Conservation (phyloP, 345 rosid genomes). For the Aquilaria sinensis region DNA sequence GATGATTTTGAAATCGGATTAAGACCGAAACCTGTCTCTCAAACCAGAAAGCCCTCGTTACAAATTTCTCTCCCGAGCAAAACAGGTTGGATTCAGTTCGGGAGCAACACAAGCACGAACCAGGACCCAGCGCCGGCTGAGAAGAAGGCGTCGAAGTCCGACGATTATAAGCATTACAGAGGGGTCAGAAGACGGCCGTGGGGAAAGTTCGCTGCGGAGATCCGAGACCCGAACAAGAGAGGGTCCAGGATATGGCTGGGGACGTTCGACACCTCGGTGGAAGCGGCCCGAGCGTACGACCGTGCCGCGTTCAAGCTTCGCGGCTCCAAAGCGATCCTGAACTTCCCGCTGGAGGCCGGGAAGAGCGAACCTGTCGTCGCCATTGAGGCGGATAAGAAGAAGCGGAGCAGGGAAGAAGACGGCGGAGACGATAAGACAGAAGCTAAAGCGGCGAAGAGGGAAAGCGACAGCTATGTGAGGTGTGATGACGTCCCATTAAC, state of each 20-base stretch:
- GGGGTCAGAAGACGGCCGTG: slow-evolving; percentile 93
- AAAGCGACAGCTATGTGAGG: slow-evolving; percentile 13
- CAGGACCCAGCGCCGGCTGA: slow-evolving; percentile 12
- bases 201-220: slow-evolving; percentile 98
- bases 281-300: slow-evolving; percentile 90
- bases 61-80: slow-evolving; percentile 44
- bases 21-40: slow-evolving; percentile 14
- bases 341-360: slow-evolving; percentile 80
- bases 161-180: slow-evolving; percentile 56
- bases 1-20: slow-evolving; percentile 19
- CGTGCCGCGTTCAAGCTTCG: slow-evolving; percentile 73
- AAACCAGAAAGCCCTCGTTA: slow-evolving; percentile 39
- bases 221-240: slow-evolving; percentile 72
- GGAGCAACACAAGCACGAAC: slow-evolving; percentile 5
- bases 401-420: slow-evolving; percentile 33
- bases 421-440: slow-evolving; percentile 14
- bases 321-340: slow-evolving; percentile 76
- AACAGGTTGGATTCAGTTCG: slow-evolving; percentile 46
- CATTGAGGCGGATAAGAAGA: slow-evolving; percentile 18
- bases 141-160: slow-evolving; percentile 6
- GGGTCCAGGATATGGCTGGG: slow-evolving; percentile 87
- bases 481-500: slow-evolving; percentile 22
- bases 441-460: slow-evolving; percentile 22
- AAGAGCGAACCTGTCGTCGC: slow-evolving; percentile 18
- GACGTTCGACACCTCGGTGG: slow-evolving; percentile 62